phyloP scores from a whole-genome alignment of 2,329 filamentous ascomycete species.

The Westerdykella sp. region DNA sequence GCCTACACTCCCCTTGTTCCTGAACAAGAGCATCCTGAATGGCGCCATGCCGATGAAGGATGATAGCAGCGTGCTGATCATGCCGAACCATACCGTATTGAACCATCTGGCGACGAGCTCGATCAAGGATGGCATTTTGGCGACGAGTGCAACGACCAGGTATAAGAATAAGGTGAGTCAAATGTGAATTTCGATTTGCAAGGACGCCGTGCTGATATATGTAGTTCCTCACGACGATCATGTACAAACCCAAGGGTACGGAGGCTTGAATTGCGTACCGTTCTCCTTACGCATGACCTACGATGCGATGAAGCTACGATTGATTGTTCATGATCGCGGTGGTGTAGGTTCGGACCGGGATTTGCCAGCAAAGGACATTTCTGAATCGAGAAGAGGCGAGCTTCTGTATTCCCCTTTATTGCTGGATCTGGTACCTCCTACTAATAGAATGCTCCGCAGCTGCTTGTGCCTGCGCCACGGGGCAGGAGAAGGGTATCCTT shows the following conservation, averaged over 20 bases:
- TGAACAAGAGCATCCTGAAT: slow-evolving; percentile 92
- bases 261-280: background rate
- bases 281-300: background rate
- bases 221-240: slow-evolving; percentile 93
- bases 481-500: too few relatives aligned
- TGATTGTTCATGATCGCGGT: background rate
- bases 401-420: too few relatives aligned
- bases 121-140: slow-evolving; percentile 93
- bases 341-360: too few relatives aligned
- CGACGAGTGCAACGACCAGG: slow-evolving; percentile 92
- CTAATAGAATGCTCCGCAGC: too few relatives aligned
- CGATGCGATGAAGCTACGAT: background rate
- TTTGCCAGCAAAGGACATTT: too few relatives aligned
- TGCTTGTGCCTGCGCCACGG: too few relatives aligned
- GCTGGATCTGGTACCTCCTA: too few relatives aligned
- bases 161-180: slow-evolving; percentile 81
- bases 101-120: slow-evolving; percentile 97
- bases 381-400: too few relatives aligned
- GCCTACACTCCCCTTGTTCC: slow-evolving; percentile 79
- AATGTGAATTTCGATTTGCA: background rate
- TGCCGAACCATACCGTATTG: slow-evolving; percentile 94
- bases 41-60: slow-evolving; percentile 89
- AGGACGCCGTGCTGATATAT: slow-evolving; percentile 7
- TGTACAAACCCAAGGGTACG: slow-evolving; percentile 76
- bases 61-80: slow-evolving; percentile 92